Evolutionary conservation across 768 basidiomycete genomes (phyloP).

Genomic region (Pluteus cervinus): DNA sequence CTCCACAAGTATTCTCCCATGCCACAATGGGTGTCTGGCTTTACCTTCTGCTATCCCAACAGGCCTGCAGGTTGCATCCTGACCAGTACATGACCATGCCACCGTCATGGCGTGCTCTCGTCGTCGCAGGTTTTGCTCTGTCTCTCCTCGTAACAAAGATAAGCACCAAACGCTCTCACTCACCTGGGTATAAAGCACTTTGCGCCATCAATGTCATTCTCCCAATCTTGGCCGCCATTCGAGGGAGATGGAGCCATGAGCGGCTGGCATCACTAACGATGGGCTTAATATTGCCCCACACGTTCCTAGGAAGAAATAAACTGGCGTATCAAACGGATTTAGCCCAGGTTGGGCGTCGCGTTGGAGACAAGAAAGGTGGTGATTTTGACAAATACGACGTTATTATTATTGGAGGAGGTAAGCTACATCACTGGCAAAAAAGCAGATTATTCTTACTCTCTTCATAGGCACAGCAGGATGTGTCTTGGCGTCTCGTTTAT

Average conservation of each 20-base stretch:
- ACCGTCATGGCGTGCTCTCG: not conserved
- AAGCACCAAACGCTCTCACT: not conserved
- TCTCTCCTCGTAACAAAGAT: not conserved
- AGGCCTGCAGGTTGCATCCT: too few relatives aligned
- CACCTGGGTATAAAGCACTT: too few relatives aligned
- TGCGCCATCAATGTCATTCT: not conserved
- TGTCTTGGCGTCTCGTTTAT: conserved; percentile 51
- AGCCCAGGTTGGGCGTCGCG: conserved; percentile 12
- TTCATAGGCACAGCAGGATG: conserved; percentile 53
- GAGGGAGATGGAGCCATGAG: conserved; percentile 7
- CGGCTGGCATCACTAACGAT: conserved; percentile 11
- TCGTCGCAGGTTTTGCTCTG: not conserved
- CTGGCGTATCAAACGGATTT: conserved; percentile 19
- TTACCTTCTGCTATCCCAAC: too few relatives aligned
- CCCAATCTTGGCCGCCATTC: conserved; percentile 8
- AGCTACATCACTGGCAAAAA: too few relatives aligned
- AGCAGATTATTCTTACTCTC: conserved; percentile 6
- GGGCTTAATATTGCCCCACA: conserved; percentile 15
- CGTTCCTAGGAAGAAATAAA: conserved; percentile 13
- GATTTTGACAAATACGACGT: conserved; percentile 13
- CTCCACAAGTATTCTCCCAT: too few relatives aligned
- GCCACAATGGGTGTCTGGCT: too few relatives aligned
- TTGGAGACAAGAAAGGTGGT: conserved; percentile 3
- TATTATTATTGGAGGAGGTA: conserved; percentile 23
- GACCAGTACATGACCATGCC: not conserved